Evolutionary conservation across 805 yeast species (phyloP).

Genomic region (Candida fluviatilis): DNA sequence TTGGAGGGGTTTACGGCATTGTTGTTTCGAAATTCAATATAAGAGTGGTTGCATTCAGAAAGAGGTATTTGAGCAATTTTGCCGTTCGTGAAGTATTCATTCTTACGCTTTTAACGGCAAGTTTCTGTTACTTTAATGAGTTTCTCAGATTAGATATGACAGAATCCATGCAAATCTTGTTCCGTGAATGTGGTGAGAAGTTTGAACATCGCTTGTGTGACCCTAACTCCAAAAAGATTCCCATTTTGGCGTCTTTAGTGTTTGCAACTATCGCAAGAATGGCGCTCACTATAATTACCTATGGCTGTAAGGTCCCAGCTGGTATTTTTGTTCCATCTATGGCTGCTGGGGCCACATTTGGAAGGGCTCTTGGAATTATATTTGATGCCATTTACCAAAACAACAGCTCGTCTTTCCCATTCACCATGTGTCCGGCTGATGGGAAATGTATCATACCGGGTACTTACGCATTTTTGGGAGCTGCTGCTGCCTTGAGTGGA

Average conservation of each 20-base stretch:
- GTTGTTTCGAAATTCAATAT: conserved; percentile 72
- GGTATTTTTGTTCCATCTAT: conserved; percentile 96
- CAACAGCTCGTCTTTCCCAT: conserved; percentile 32
- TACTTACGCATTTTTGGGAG: conserved; percentile 92
- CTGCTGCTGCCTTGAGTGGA: conserved; percentile 93
- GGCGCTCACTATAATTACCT: conserved; percentile 72
- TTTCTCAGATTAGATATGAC: conserved; percentile 90
- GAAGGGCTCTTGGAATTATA: conserved; percentile 77
- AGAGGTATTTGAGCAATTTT: conserved; percentile 52
- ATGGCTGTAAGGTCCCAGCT: conserved; percentile 95
- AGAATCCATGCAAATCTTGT: conserved; percentile 84
- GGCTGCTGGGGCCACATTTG: conserved; percentile 95
- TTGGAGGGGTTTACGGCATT: conserved; percentile 91
- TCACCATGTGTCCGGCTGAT: conserved; percentile 27
- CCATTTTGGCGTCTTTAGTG: conserved; percentile 48
- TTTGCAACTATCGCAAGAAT: conserved; percentile 73
- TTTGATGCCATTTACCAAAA: conserved; percentile 44
- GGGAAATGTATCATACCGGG: conserved; percentile 79
- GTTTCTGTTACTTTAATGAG: conserved; percentile 77
- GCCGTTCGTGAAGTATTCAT: conserved; percentile 70
- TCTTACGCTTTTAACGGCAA: conserved; percentile 65
- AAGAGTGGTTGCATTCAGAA: conserved; percentile 72
- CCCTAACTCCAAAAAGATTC: conserved; percentile 21
- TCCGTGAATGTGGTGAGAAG: conserved; percentile 69
- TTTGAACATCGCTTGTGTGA: conserved; percentile 41